Base-by-base conservation (phyloP, 768 basidiomycete species). In the Hydnomerulius pinastri region DNA sequence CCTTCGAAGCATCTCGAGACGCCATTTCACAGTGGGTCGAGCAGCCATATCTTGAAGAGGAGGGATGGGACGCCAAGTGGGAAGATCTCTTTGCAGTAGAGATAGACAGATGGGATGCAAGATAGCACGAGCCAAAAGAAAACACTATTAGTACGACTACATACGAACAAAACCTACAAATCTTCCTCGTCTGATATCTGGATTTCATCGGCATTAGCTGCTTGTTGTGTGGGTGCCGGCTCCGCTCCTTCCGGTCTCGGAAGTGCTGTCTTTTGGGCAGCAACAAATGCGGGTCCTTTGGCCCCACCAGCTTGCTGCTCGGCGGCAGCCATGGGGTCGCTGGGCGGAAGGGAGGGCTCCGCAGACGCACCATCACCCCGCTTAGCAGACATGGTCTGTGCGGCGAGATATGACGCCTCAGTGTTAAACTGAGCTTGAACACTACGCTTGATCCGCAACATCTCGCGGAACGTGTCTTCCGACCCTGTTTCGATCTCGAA, bases 341-440 rank as follows among this genome's bases (percentile, higher is more conserved):
- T 65, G 9, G 73, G 70, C 6, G 51, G 63, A 39, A 69, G 73
- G 29, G 63, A 73, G 24, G 73, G 73, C 43, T 80, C 79, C 24
- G 73, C 74, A 13, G 72, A 62, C 43, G 73, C 73, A 50, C 73
- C 73, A 21, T 78, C 74, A 13, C 82, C 85, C 54, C 84, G 77
- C 50, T 79, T 76, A 20, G 87, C 83, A 2, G 86, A 85, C 47
- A 87, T 74, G 9, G 94, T 87, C 71, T 97, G 92, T 10, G 95
- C 95, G 7, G 92, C 92, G 48, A 97, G 75, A 69, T 93, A 96
- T 37, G 87, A 89, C 39, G 88, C 90, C 70, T 98, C 96, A 3
- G 97, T 99, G 69, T 99, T 98, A 78, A 97, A 99, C 64, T 94
- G 91, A 23, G 96, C 94, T 71, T 99, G 97, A 13, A 99, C 97